phyloP scores from a whole-genome alignment of 306 rosid species.

The Calophaca sinica region DNA sequence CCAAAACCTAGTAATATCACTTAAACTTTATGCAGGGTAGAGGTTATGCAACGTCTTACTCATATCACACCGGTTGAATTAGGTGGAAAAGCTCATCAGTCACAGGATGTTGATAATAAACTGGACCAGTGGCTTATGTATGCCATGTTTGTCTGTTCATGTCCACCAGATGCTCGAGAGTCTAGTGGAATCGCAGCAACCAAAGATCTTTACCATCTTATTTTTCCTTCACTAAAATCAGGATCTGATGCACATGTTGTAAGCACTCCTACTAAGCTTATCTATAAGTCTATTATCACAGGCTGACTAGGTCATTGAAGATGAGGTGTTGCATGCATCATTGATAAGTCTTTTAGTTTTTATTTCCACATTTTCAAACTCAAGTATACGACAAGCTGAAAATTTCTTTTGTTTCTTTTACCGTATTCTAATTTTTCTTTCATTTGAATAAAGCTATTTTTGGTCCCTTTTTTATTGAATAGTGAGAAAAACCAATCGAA shows the following conservation, averaged over 20 bases:
- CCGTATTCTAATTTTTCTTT: conserved; percentile 22
- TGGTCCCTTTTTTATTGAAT: conserved; percentile 26
- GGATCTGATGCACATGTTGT: conserved; percentile 92
- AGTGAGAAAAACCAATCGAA: conserved; percentile 22
- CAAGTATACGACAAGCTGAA: conserved; percentile 28
- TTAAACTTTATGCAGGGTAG: conserved; percentile 68
- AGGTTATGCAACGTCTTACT: conserved; percentile 93
- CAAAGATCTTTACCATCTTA: conserved; percentile 91
- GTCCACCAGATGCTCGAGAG: conserved; percentile 86
- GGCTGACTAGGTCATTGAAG: conserved; percentile 32
- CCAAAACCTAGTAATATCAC: conserved; percentile 37
- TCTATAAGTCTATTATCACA: conserved; percentile 32
- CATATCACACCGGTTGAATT: conserved; percentile 92
- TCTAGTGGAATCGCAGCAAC: conserved; percentile 65
- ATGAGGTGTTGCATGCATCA: conserved; percentile 35
- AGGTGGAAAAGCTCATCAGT: conserved; percentile 96
- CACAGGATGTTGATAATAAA: conserved; percentile 94
- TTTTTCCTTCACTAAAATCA: conserved; percentile 90
- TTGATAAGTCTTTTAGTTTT: conserved; percentile 15
- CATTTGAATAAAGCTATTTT: conserved; percentile 25
- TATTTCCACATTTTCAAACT: conserved; percentile 12
- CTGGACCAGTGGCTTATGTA: conserved; percentile 99
- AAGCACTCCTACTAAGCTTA: conserved; percentile 54
- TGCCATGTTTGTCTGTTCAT: conserved; percentile 93
- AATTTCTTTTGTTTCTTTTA: conserved; percentile 11